Conservation (phyloP, 2,329 filamentous ascomycete species). For the Claviceps fusiformis region DNA sequence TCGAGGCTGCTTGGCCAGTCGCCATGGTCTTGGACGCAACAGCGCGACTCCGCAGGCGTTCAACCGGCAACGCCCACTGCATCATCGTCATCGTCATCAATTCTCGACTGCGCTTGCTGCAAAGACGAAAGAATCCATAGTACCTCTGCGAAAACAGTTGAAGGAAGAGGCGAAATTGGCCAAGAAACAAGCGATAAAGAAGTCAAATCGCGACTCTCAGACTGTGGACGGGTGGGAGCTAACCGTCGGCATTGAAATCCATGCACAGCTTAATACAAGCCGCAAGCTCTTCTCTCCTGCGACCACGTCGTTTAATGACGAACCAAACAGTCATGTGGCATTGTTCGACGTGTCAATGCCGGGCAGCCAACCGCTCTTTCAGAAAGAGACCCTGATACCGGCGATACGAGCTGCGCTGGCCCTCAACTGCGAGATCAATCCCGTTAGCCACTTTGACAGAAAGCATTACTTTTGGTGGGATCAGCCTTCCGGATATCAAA, state of each 20-base stretch:
- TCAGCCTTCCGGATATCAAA: slow-evolving; percentile 91
- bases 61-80: background rate
- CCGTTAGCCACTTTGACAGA: slow-evolving; percentile 72
- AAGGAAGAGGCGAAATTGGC: slow-evolving; percentile 59
- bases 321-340: slow-evolving; percentile 76
- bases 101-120: slow-evolving; percentile 8
- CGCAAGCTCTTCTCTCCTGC: slow-evolving; percentile 80
- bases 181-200: slow-evolving; percentile 47
- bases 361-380: slow-evolving; percentile 77
- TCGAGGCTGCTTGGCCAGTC: slow-evolving; percentile 3
- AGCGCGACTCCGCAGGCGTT: background rate
- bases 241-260: slow-evolving; percentile 92
- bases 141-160: slow-evolving; percentile 56
- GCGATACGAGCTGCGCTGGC: slow-evolving; percentile 83
- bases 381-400: slow-evolving; percentile 69
- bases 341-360: slow-evolving; percentile 83
- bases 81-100: background rate
- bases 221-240: slow-evolving; percentile 68
- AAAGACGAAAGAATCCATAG: slow-evolving; percentile 10
- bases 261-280: slow-evolving; percentile 83
- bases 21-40: background rate
- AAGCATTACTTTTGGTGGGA: slow-evolving; percentile 99
- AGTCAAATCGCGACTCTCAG: slow-evolving; percentile 32
- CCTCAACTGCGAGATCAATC: slow-evolving; percentile 65
- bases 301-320: slow-evolving; percentile 47